A percentile compares a stretch with the other conserved stretches of the same genome.
These are phyloP conservation scores for Pyropia haitanensis DNA, from an alignment of 23 red algal genomes.

Conservation along the genomic window DNA sequence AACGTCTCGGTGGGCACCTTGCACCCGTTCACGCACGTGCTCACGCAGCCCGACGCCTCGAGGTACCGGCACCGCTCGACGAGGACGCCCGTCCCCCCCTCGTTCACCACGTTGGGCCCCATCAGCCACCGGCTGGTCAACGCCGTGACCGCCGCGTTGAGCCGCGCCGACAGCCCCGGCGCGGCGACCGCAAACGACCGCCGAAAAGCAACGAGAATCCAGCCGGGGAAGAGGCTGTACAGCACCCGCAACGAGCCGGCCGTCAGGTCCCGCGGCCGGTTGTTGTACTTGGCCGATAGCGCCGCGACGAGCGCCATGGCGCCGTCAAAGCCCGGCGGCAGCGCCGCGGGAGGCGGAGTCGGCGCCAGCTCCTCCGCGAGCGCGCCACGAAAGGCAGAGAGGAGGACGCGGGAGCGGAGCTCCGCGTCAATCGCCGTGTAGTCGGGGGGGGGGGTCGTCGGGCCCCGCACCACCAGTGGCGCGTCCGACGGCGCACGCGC, in stretches of 20 bases:
- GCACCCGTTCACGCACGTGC: conserved; percentile 84
- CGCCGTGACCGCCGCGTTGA: conserved; percentile 50
- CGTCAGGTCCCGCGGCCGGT: conserved; percentile 4
- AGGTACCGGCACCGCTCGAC: conserved; percentile 80
- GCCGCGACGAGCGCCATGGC: conserved; percentile 19
- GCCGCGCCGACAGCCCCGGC: conserved; percentile 23
- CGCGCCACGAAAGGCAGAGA: conserved; percentile 15
- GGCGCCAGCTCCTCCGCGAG: conserved; percentile 30
- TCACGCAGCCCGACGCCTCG: conserved; percentile 69
- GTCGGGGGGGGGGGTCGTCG: conserved; percentile 24
- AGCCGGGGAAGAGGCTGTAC: conserved; percentile 25
- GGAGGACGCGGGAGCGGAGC: conserved; percentile 15
- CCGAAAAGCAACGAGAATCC: conserved; percentile 33
- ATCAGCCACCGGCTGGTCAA: conserved; percentile 73
- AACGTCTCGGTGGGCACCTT: conserved; percentile 80
- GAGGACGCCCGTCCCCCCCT: conserved; percentile 52
- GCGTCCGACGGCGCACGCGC: too few relatives aligned
- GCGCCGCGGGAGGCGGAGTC: not conserved
- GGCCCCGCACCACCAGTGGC: conserved; percentile 5
- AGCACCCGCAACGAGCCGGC: conserved; percentile 28
- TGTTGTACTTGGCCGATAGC: conserved; percentile 7
- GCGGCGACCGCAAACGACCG: conserved; percentile 22
- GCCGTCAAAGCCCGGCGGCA: conserved; percentile 16
- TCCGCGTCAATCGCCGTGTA: conserved; percentile 46
- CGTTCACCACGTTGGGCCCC: conserved; percentile 36